Conservation (phyloP, 2,329 filamentous ascomycete genomes). For the Arthroderma sp. region DNA sequence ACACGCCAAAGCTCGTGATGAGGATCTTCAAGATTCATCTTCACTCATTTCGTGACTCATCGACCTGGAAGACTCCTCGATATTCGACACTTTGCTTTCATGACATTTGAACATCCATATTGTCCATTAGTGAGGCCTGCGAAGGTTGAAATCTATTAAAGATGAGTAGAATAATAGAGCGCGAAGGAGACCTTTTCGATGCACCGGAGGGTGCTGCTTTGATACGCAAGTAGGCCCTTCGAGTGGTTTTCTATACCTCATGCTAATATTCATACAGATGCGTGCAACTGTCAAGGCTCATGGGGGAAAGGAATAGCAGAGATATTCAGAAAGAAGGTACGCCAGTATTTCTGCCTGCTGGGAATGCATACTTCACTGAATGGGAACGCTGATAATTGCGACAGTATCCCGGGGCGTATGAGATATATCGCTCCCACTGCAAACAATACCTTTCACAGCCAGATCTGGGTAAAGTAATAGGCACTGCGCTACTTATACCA, state of each 20-base stretch:
- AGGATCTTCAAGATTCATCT: too few relatives aligned
- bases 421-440: slow-evolving; percentile 38
- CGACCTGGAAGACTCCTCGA: too few relatives aligned
- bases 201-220: slow-evolving; percentile 38
- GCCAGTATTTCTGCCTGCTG: not conserved
- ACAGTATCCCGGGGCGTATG: slow-evolving; percentile 40
- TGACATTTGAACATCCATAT: too few relatives aligned
- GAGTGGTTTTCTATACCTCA: not conserved
- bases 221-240: slow-evolving; percentile 28
- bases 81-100: too few relatives aligned
- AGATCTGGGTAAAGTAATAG: slow-evolving; percentile 14
- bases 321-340: slow-evolving; percentile 32
- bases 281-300: slow-evolving; percentile 44
- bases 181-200: slow-evolving; percentile 39
- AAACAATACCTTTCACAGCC: slow-evolving; percentile 10
- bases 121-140: too few relatives aligned
- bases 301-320: slow-evolving; percentile 49
- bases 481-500: slow-evolving; percentile 41
- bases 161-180: slow-evolving; percentile 16
- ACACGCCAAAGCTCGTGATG: too few relatives aligned
- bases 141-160: too few relatives aligned
- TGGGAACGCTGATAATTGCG: slow-evolving; percentile 1
- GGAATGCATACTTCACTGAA: not conserved
- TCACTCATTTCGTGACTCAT: too few relatives aligned
- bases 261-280: slow-evolving; percentile 25